phyloP scores from a whole-genome alignment of 352 stramenopile genomes.

The Phytophthora pistaciae region DNA sequence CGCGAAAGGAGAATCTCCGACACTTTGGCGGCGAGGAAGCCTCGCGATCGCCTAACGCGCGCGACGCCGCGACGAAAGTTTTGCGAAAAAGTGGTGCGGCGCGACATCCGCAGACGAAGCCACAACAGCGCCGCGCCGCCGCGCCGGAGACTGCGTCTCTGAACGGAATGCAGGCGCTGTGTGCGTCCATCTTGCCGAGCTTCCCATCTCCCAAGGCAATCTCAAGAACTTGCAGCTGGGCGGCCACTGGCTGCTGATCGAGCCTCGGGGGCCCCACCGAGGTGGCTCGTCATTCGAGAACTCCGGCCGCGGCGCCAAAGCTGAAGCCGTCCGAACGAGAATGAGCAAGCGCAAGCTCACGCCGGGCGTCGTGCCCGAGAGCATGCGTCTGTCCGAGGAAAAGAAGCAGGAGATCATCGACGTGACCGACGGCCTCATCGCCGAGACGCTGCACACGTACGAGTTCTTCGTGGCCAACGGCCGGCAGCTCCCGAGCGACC shows the following conservation, averaged over 20 bases:
- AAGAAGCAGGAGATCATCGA: conserved; percentile 54
- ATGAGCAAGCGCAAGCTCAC: conserved; percentile 19
- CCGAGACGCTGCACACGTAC: conserved; percentile 64
- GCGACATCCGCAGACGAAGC: conserved; percentile 15
- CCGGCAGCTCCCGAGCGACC: conserved; percentile 39
- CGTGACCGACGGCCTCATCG: conserved; percentile 59
- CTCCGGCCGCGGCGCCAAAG: conserved; percentile 4
- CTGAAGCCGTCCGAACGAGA: not conserved
- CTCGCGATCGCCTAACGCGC: conserved; percentile 6
- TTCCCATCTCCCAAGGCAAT: conserved; percentile 28
- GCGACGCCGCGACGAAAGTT: conserved; percentile 25
- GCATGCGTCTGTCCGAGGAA: conserved; percentile 20
- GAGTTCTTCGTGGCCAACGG: conserved; percentile 56
- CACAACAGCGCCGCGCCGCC: conserved; percentile 18
- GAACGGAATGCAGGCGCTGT: conserved; percentile 8
- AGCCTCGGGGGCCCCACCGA: conserved; percentile 15
- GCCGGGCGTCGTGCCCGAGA: conserved; percentile 19
- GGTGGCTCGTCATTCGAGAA: conserved; percentile 23
- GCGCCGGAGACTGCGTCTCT: conserved; percentile 9
- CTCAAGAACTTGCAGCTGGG: conserved; percentile 16
- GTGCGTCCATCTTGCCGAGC: conserved; percentile 14
- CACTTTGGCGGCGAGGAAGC: conserved; percentile 8
- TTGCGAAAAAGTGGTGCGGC: conserved; percentile 19
- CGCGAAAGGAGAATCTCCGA: not conserved
- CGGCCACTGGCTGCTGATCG: conserved; percentile 9